phyloP scores from a whole-genome alignment of 805 yeast genomes.

The Hanseniaspora opuntiae region DNA sequence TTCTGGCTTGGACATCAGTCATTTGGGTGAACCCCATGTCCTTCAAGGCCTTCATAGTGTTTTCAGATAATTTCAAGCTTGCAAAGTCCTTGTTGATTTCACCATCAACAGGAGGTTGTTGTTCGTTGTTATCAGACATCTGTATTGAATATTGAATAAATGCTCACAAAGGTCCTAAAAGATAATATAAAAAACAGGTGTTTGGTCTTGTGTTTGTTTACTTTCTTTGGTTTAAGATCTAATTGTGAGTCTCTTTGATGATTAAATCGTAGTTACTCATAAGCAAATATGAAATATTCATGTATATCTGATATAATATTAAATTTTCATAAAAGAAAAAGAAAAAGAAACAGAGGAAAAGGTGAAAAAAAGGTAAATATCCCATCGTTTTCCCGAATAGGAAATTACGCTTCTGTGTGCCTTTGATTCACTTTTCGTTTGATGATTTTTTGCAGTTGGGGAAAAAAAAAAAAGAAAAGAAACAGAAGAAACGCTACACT shows the following conservation, averaged over 20 bases:
- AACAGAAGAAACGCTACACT: not conserved
- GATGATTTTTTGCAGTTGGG: not conserved
- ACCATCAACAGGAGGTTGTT: constrained; percentile 5
- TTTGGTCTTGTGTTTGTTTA: not conserved
- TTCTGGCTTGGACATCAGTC: constrained; percentile 91
- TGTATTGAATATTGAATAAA: not conserved
- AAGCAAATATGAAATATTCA: not conserved
- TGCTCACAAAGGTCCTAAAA: no score
- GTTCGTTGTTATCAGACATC: constrained; percentile 1
- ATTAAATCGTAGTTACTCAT: not conserved
- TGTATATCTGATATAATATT: not conserved
- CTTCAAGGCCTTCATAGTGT: constrained; percentile 65
- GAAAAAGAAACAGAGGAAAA: no score
- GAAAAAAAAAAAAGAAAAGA: not conserved
- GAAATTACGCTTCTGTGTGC: not conserved
- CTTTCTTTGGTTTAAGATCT: not conserved
- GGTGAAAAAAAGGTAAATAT: no score
- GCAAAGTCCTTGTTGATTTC: constrained; percentile 25
- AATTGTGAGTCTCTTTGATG: not conserved
- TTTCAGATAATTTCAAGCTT: constrained; percentile 58
- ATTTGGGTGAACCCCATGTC: constrained; percentile 82
- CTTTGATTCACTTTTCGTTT: not conserved
- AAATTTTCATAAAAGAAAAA: not conserved
- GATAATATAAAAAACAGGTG: not conserved
- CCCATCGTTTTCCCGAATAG: not conserved